Conservation (phyloP, 78 protist species). For the Anaeramoeba flamelloides region DNA sequence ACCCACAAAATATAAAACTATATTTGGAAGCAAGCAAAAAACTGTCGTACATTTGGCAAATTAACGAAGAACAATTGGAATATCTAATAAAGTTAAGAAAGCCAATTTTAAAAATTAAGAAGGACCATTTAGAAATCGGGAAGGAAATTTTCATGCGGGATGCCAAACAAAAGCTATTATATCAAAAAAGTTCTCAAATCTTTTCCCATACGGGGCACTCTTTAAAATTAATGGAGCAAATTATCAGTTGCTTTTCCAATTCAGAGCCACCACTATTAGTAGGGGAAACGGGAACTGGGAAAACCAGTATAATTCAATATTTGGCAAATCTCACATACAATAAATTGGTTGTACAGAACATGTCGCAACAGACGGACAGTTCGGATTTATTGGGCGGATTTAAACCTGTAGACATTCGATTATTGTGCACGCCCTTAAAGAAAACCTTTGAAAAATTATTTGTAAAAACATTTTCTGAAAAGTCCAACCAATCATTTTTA, state of each 20-base stretch:
- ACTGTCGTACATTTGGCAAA: not conserved
- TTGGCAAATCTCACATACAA: constrained; percentile 52
- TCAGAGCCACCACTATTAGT: constrained; percentile 17
- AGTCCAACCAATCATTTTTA: constrained; percentile 17
- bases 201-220: constrained; percentile 52
- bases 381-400: constrained; percentile 94
- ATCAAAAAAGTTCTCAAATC: constrained; percentile 1
- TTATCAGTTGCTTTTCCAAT: constrained; percentile 26
- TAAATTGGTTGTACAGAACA: constrained; percentile 58
- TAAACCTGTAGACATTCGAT: constrained; percentile 71
- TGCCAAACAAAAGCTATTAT: not conserved
- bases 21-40: not conserved
- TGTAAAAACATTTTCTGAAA: constrained; percentile 12
- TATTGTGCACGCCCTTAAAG: constrained; percentile 34
- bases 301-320: constrained; percentile 81
- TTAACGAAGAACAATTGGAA: not conserved
- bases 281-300: constrained; percentile 87
- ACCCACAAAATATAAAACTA: not conserved
- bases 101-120: not conserved
- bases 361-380: constrained; percentile 83
- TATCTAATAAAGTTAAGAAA: not conserved
- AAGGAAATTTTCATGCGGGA: no score
- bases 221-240: constrained; percentile 49
- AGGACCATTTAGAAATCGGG: not conserved
- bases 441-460: constrained; percentile 18